Conservation (phyloP, 2,329 filamentous ascomycete species). For the Nemania sp. region DNA sequence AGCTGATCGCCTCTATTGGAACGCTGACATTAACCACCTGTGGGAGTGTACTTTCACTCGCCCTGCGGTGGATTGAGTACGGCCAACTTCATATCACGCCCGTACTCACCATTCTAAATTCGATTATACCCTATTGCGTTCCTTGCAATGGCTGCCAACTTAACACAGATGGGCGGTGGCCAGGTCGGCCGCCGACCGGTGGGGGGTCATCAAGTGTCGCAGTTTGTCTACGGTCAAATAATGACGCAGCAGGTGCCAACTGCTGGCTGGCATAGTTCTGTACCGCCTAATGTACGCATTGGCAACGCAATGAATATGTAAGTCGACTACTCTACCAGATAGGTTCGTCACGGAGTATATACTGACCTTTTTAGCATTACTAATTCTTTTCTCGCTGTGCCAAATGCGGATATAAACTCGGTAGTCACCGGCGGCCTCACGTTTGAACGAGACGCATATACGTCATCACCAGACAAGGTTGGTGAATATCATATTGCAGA, state of each 20-base stretch:
- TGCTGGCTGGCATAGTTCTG: slow-evolving; percentile 52
- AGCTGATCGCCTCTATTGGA: not conserved
- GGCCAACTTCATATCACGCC: not conserved
- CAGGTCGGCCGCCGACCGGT: slow-evolving; percentile 58
- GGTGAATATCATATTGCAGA: slow-evolving; percentile 30
- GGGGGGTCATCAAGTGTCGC: slow-evolving; percentile 54
- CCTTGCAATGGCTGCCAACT: slow-evolving; percentile 71
- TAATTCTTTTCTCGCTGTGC: slow-evolving; percentile 62
- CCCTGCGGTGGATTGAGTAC: not conserved
- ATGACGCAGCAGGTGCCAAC: slow-evolving; percentile 43
- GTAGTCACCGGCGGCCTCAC: slow-evolving; percentile 58
- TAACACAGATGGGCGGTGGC: slow-evolving; percentile 66
- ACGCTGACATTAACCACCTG: not conserved
- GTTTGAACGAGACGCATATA: slow-evolving; percentile 63
- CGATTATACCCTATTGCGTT: slow-evolving; percentile 37
- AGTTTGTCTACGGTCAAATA: slow-evolving; percentile 55
- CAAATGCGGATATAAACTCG: slow-evolving; percentile 55
- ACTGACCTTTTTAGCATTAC: slow-evolving; percentile 58
- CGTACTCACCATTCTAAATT: slow-evolving; percentile 20
- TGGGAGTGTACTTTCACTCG: not conserved
- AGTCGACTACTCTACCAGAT: slow-evolving; percentile 31
- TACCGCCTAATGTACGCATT: slow-evolving; percentile 51
- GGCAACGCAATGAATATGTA: slow-evolving; percentile 54
- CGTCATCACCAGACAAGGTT: slow-evolving; percentile 63
- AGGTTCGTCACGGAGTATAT: not conserved